Evolutionary conservation across 257 asterid genomes (phyloP).

Genomic region (Linaria vulgaris): DNA sequence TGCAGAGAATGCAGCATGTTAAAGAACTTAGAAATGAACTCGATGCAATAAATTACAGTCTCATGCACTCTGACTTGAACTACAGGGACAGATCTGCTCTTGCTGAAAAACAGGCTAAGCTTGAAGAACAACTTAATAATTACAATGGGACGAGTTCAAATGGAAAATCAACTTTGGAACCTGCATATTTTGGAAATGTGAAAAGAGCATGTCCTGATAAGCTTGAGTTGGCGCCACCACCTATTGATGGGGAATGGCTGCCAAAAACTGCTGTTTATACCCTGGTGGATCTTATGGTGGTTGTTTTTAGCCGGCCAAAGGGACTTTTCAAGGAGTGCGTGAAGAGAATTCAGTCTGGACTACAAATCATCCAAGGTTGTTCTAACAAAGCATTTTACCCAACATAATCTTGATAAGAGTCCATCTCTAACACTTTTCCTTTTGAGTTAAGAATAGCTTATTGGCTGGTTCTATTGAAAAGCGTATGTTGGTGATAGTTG

Average conservation of each 20-base stretch:
- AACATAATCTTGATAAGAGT: not conserved
- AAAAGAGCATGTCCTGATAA: slow-evolving; percentile 75
- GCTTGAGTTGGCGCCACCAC: slow-evolving; percentile 92
- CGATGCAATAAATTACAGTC: slow-evolving; percentile 56
- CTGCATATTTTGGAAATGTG: slow-evolving; percentile 88
- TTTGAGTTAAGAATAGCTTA: not conserved
- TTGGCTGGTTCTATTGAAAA: slow-evolving; percentile 16
- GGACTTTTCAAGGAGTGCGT: slow-evolving; percentile 82
- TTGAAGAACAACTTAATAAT: slow-evolving; percentile 64
- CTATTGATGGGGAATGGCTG: slow-evolving; percentile 98
- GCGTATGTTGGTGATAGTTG: slow-evolving; percentile 16
- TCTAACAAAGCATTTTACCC: slow-evolving; percentile 28
- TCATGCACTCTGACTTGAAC: slow-evolving; percentile 57
- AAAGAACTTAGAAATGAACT: slow-evolving; percentile 70
- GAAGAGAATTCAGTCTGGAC: slow-evolving; percentile 86
- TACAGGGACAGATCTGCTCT: slow-evolving; percentile 72
- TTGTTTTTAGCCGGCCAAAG: slow-evolving; percentile 88
- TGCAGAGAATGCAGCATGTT: slow-evolving; percentile 61
- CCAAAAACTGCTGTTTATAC: slow-evolving; percentile 96
- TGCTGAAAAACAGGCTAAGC: slow-evolving; percentile 52
- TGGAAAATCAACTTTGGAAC: slow-evolving; percentile 65
- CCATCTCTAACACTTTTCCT: not conserved
- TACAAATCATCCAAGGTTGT: slow-evolving; percentile 74
- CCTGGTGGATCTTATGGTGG: slow-evolving; percentile 83
- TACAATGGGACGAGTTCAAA: slow-evolving; percentile 45